Evolutionary conservation across 2,329 filamentous ascomycete species (phyloP), one percentile per base, ranked within the genome.

Genomic region (Proliferodiscus dingleyae): DNA sequence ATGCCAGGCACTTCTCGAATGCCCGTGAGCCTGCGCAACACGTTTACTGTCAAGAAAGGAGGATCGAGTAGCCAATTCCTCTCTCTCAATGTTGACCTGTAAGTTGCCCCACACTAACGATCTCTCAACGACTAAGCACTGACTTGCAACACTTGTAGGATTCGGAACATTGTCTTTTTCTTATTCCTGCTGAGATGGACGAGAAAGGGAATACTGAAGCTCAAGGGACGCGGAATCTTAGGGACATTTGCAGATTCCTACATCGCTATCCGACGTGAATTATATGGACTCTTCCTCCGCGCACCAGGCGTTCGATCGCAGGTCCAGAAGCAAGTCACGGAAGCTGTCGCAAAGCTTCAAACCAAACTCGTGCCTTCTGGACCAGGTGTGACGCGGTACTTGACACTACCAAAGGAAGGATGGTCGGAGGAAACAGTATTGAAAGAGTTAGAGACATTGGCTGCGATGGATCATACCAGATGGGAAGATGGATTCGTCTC

Each of bases 401-500:
- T 88, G 21, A 74, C 77, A 5, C 74, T 98, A 13, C 93, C 93
- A 4, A 85, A 85, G 64, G 81, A 91, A 62, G 91, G 90, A 64
- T 87, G 90, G 83, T 75, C 78, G 21, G 75, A 83, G 33, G 89
- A 96, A 15, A 80, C 83, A 52, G 78, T 98, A 33, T 80, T 82
- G 57, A 78, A 80, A 49, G 91, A 96, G 72, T 77, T 98, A 51
- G 79, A 83, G 49, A 79, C 81, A 55, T 73, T 98, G 55, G 82
- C 84, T 13, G 81, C 76, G 39, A 87, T 98, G 86, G 85, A 96
- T 60, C 93, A 97, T 68, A 95, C 90, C 2, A 80, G 86, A 54
- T 98, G 93, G 93, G 93, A 98, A 68, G 91, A 97, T 66, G 93
- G 93, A 7, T 84, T 81, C 54, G 93, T 98, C 44, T 94, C 87